Conservation (phyloP, 176 grass and related monocot genomes). For the Zizania latifolia region DNA sequence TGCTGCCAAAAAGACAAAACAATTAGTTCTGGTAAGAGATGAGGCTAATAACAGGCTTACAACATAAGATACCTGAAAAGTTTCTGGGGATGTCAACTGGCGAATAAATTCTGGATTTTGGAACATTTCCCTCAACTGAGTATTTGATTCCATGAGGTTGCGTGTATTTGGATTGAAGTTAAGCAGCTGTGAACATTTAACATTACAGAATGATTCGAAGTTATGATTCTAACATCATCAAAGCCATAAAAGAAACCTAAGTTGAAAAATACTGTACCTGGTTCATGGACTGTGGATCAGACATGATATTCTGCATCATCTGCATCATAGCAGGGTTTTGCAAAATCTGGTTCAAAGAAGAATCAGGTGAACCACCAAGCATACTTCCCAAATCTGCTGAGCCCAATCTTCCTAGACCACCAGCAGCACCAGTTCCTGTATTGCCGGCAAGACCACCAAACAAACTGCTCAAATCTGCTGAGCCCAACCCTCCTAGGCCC, state of each 20-base stretch:
- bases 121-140: conserved; percentile 84
- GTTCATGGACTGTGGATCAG: conserved; percentile 85
- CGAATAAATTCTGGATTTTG: conserved; percentile 95
- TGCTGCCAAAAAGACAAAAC: conserved; percentile 41
- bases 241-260: conserved; percentile 21
- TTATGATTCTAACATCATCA: background rate
- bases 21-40: background rate
- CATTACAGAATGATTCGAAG: conserved; percentile 9
- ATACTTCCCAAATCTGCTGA: conserved; percentile 58
- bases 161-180: conserved; percentile 71
- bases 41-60: background rate
- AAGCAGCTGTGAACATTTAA: conserved; percentile 55
- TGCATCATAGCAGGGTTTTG: conserved; percentile 98
- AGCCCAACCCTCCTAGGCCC: conserved; percentile 50
- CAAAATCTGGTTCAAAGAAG: conserved; percentile 64
- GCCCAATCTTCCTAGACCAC: conserved; percentile 56
- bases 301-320: conserved; percentile 89
- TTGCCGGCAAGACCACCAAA: conserved; percentile 52
- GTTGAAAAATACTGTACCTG: conserved; percentile 46
- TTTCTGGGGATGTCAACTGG: conserved; percentile 85
- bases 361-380: conserved; percentile 55
- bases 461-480: conserved; percentile 64
- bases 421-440: conserved; percentile 39
- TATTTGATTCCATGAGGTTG: conserved; percentile 77
- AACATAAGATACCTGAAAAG: conserved; percentile 54